These are phyloP conservation scores for Emmonsia crescens DNA, from an alignment of 2,329 filamentous ascomycete genomes.

Conservation along the genomic window DNA sequence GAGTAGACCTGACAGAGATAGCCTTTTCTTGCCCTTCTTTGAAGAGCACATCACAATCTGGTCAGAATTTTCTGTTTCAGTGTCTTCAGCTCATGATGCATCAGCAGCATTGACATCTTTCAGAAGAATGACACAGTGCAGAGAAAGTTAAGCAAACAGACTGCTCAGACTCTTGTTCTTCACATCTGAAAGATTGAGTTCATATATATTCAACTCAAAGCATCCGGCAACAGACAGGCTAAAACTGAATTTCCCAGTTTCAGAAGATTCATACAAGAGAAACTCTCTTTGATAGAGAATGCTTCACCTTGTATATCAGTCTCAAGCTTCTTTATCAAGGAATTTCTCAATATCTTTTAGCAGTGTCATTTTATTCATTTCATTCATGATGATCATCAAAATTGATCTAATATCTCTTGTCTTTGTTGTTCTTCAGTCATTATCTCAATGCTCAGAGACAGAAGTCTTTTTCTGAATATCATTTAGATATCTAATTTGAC, in stretches of 20 bases:
- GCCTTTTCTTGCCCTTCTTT: not conserved
- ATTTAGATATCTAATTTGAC: conserved; percentile 21
- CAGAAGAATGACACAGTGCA: conserved; percentile 61
- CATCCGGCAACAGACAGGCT: conserved; percentile 78
- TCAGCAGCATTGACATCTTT: conserved; percentile 73
- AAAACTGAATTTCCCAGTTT: conserved; percentile 80
- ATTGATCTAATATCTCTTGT: conserved; percentile 6
- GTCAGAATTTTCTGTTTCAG: not conserved
- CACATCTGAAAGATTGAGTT: conserved; percentile 72
- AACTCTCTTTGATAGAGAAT: conserved; percentile 78
- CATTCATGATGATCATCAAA: conserved; percentile 12
- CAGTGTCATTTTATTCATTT: conserved; percentile 17
- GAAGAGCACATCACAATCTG: not conserved
- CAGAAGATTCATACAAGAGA: conserved; percentile 67
- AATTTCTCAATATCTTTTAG: conserved; percentile 29
- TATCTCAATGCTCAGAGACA: conserved; percentile 20
- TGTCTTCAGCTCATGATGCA: conserved; percentile 2
- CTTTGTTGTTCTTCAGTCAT: conserved; percentile 14
- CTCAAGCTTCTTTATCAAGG: conserved; percentile 18
- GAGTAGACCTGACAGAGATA: conserved; percentile 59
- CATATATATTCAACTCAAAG: conserved; percentile 72
- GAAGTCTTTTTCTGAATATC: conserved; percentile 20
- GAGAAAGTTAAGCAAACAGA: conserved; percentile 64
- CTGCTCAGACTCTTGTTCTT: conserved; percentile 71
- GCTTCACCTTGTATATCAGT: conserved; percentile 71